phyloP scores from a whole-genome alignment of 192 early-diverging fungal genomes.

The Ambispora gerdemannii region DNA sequence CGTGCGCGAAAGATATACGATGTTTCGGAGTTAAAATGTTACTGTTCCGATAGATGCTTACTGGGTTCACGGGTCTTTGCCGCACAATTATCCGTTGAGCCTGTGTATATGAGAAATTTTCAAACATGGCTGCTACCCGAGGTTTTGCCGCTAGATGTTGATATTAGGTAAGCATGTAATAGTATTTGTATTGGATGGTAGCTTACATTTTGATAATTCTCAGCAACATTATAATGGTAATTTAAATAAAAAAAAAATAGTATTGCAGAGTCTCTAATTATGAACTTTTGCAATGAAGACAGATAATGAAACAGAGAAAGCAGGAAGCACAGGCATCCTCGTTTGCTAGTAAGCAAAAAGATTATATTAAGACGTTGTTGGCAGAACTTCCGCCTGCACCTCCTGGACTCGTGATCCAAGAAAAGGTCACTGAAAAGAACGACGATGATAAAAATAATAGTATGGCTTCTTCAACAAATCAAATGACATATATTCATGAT shows the following conservation, averaged over 20 bases:
- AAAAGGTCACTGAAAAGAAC: conserved; percentile 25
- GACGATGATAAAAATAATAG: too few relatives aligned
- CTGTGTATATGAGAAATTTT: conserved; percentile 62
- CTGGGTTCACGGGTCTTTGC: conserved; percentile 67
- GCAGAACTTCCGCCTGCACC: conserved; percentile 29
- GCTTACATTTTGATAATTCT: too few relatives aligned
- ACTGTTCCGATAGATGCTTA: conserved; percentile 70
- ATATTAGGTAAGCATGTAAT: conserved; percentile 40
- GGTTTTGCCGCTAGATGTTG: conserved; percentile 29
- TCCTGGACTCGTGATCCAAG: conserved; percentile 21
- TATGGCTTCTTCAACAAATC: too few relatives aligned
- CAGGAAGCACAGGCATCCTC: not conserved
- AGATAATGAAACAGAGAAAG: not conserved
- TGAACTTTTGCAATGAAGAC: not conserved
- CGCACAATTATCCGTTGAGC: conserved; percentile 71
- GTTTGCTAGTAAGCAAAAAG: not conserved
- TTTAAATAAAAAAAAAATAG: not conserved
- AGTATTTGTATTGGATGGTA: too few relatives aligned
- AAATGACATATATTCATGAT: conserved; percentile 33
- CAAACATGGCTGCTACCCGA: conserved; percentile 32
- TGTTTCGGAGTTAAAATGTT: conserved; percentile 60
- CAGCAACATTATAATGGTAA: too few relatives aligned
- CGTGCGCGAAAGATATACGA: conserved; percentile 75
- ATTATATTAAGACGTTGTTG: conserved; percentile 31
- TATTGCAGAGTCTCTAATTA: not conserved